Evolutionary conservation across 1,284 basidiomycete genomes (phyloP).

Genomic region (Moesziomyces sp.): DNA sequence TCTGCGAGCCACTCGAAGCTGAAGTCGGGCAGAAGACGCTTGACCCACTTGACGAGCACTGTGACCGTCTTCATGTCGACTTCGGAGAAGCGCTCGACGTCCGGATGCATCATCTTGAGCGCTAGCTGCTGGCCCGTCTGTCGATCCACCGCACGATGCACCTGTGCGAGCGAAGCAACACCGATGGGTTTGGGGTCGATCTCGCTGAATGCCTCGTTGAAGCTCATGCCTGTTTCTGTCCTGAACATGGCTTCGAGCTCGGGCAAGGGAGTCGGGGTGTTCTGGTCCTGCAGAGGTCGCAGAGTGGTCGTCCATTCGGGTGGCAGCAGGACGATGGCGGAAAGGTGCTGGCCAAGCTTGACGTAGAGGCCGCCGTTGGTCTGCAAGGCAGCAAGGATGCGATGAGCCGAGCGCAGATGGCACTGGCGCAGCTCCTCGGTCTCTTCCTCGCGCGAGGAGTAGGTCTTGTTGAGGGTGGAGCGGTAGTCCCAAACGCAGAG

Average conservation of each 20-base stretch:
- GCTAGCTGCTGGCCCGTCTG: slow-evolving; percentile 75
- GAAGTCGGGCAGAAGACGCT: slow-evolving; percentile 82
- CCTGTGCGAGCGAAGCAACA: slow-evolving; percentile 91
- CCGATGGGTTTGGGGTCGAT: slow-evolving; percentile 92
- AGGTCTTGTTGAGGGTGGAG: slow-evolving; percentile 55
- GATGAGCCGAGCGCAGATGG: slow-evolving; percentile 64
- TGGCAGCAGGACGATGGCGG: slow-evolving; percentile 78
- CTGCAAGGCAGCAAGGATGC: slow-evolving; percentile 61
- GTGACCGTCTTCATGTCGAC: slow-evolving; percentile 78
- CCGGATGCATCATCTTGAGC: slow-evolving; percentile 96
- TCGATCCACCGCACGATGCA: slow-evolving; percentile 84
- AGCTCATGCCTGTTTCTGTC: slow-evolving; percentile 63
- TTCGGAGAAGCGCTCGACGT: slow-evolving; percentile 89
- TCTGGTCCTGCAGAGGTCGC: slow-evolving; percentile 71
- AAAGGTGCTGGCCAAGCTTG: slow-evolving; percentile 77
- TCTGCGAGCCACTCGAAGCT: slow-evolving; percentile 71
- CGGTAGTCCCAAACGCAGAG: slow-evolving; percentile 67
- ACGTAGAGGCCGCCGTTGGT: slow-evolving; percentile 92
- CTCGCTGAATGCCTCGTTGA: slow-evolving; percentile 71
- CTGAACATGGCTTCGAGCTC: slow-evolving; percentile 66
- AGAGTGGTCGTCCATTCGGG: slow-evolving; percentile 77
- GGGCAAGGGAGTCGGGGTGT: slow-evolving; percentile 63
- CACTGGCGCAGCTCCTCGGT: slow-evolving; percentile 60
- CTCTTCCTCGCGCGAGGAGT: slow-evolving; percentile 45
- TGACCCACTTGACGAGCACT: slow-evolving; percentile 78